Evolutionary conservation across 2,329 filamentous ascomycete genomes (phyloP).

Genomic region (Cladophialophora yegresii): DNA sequence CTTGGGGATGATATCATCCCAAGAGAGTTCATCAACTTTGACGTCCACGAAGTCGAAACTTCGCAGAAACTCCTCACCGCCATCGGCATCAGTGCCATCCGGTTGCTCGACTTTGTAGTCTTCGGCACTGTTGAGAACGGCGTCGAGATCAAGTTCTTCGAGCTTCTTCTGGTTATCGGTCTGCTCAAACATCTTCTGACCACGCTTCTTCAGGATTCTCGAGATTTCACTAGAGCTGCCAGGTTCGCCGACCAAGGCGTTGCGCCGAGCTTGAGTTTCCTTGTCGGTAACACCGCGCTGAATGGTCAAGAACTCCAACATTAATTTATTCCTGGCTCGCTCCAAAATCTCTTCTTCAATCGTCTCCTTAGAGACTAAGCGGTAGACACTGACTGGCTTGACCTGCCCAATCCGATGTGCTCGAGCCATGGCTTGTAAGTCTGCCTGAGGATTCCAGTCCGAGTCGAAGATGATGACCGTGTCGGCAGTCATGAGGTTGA

Average conservation of each 20-base stretch:
- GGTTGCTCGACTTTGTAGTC: conserved; percentile 95
- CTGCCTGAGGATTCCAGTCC: conserved; percentile 98
- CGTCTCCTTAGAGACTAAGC: conserved; percentile 95
- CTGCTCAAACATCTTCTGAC: conserved; percentile 99
- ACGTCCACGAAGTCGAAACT: conserved; percentile 94
- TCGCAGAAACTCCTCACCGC: conserved; percentile 92
- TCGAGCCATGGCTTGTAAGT: conserved; percentile 96
- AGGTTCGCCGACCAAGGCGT: conserved; percentile 66
- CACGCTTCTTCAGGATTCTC: conserved; percentile 91
- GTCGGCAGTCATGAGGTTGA: conserved; percentile 98
- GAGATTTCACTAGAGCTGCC: conserved; percentile 94
- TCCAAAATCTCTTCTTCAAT: conserved; percentile 98
- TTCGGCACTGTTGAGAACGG: conserved; percentile 94
- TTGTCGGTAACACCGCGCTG: conserved; percentile 96
- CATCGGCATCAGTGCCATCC: conserved; percentile 90
- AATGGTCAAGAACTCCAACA: conserved; percentile 96
- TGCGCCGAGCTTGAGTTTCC: conserved; percentile 70
- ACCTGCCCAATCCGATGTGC: conserved; percentile 98
- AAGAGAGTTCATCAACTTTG: conserved; percentile 88
- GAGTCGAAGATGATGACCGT: conserved; percentile 98
- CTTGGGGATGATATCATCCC: conserved; percentile 97
- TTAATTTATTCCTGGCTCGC: conserved; percentile 92
- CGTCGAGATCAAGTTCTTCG: conserved; percentile 96
- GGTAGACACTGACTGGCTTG: conserved; percentile 92
- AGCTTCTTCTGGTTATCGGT: conserved; percentile 94